These are phyloP conservation scores for Thermomucor indicae-seudaticae DNA, from an alignment of 371 early-diverging fungal genomes.

Conservation along the genomic window DNA sequence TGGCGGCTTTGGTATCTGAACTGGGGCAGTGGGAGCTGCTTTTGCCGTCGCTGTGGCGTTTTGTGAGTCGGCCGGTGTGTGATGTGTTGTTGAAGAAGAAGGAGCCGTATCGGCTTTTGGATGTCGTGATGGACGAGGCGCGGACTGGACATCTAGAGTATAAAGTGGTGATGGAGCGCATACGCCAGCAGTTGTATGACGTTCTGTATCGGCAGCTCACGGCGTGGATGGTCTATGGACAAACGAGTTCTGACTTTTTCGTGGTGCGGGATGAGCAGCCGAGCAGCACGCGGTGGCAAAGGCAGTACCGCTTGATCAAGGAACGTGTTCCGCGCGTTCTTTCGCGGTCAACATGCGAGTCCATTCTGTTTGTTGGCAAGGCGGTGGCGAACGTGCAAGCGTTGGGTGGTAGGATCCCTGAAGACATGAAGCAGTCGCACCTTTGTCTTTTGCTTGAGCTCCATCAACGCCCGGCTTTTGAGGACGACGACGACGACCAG, in stretches of 20 bases:
- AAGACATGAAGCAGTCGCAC: slow-evolving; percentile 37
- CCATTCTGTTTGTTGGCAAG: slow-evolving; percentile 74
- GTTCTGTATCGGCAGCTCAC: slow-evolving; percentile 67
- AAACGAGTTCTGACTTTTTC: slow-evolving; percentile 70
- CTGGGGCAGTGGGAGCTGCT: slow-evolving; percentile 41
- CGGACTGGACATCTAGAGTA: slow-evolving; percentile 57
- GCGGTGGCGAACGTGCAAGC: slow-evolving; percentile 58
- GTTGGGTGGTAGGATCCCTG: slow-evolving; percentile 26
- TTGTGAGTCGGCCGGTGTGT: too few relatives aligned
- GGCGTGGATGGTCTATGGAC: slow-evolving; percentile 74
- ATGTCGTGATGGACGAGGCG: slow-evolving; percentile 52
- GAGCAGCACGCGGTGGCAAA: slow-evolving; percentile 38
- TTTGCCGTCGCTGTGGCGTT: slow-evolving; percentile 41
- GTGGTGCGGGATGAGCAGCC: slow-evolving; percentile 18
- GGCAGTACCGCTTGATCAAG: slow-evolving; percentile 47
- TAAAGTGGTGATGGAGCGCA: slow-evolving; percentile 44
- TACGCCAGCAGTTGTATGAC: slow-evolving; percentile 49
- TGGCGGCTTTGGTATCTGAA: slow-evolving; percentile 36
- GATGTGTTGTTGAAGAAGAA: slow-evolving; percentile 18
- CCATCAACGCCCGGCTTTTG: too few relatives aligned
- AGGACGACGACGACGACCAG: too few relatives aligned
- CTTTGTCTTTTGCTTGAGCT: slow-evolving; percentile 27
- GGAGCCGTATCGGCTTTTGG: slow-evolving; percentile 52
- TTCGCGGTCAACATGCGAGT: slow-evolving; percentile 44
- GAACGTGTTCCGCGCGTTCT: slow-evolving; percentile 53